These are phyloP conservation scores for Mimosa bimucronata DNA, from an alignment of 306 rosid species.

Conservation along the genomic window DNA sequence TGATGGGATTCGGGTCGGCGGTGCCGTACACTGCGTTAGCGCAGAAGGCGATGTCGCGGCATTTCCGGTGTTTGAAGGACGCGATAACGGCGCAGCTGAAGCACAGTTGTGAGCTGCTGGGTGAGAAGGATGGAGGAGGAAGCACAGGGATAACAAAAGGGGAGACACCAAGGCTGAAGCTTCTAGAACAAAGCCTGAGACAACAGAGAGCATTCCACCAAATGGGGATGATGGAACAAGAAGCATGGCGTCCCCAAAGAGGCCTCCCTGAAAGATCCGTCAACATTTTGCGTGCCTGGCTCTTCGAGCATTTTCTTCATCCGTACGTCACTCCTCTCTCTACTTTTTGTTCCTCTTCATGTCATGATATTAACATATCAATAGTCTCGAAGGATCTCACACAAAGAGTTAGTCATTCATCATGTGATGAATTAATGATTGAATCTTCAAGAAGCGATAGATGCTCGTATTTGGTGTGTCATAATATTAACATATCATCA, in stretches of 20 bases:
- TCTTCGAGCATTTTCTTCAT: conserved; percentile 96
- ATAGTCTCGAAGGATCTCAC: too few species aligned
- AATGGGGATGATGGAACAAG: conserved; percentile 98
- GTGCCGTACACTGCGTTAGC: conserved; percentile 90
- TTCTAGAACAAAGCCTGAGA: conserved; percentile 81
- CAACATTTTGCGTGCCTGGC: conserved; percentile 97
- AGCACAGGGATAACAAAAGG: conserved; percentile 81
- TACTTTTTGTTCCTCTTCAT: background rate
- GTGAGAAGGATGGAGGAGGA: conserved; percentile 89
- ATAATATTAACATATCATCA: too few species aligned
- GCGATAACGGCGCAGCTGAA: conserved; percentile 69
- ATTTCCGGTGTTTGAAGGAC: conserved; percentile 93
- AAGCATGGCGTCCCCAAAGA: conserved; percentile 99
- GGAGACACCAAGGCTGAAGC: conserved; percentile 91
- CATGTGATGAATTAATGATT: too few species aligned
- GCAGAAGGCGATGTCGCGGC: conserved; percentile 95
- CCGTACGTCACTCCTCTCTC: conserved; percentile 63
- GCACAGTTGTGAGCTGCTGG: conserved; percentile 76
- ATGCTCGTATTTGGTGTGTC: too few species aligned
- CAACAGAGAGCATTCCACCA: conserved; percentile 95
- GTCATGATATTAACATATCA: background rate
- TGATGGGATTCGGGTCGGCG: conserved; percentile 94
- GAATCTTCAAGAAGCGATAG: too few species aligned
- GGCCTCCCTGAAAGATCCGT: conserved; percentile 98
- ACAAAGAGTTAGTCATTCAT: too few species aligned